Evolutionary conservation across 306 rosid genomes (phyloP).

Genomic region (Casuarina equisetifolia): DNA sequence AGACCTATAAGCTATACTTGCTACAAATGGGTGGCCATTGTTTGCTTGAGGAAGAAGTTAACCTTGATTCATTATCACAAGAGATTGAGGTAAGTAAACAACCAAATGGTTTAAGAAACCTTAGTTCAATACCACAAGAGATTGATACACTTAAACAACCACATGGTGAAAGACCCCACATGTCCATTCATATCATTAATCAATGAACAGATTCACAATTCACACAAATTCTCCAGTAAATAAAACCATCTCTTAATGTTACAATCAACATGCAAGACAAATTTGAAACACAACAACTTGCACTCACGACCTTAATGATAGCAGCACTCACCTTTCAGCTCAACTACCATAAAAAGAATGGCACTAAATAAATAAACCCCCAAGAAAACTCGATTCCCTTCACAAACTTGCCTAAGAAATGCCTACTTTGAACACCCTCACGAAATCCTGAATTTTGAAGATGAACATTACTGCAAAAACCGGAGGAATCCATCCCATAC

Average conservation of each 20-base stretch:
- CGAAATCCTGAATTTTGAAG: background rate
- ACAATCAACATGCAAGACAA: slow-evolving; percentile 20
- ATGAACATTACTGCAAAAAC: slow-evolving; percentile 35
- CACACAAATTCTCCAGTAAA: slow-evolving; percentile 47
- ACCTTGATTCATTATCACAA: too few species aligned
- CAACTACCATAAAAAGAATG: slow-evolving; percentile 22
- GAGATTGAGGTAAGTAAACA: too few species aligned
- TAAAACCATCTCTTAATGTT: slow-evolving; percentile 26
- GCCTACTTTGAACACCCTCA: background rate
- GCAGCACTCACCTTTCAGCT: slow-evolving; percentile 24
- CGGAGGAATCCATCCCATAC: slow-evolving; percentile 57
- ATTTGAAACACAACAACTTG: slow-evolving; percentile 14
- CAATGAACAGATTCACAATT: slow-evolving; percentile 24
- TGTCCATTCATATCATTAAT: background rate
- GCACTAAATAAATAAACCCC: slow-evolving; percentile 12
- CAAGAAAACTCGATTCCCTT: slow-evolving; percentile 22
- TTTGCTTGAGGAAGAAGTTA: too few species aligned
- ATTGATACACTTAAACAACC: background rate
- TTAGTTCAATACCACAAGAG: too few species aligned
- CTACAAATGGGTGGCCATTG: too few species aligned
- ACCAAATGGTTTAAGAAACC: background rate
- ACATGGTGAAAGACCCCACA: slow-evolving; percentile 23
- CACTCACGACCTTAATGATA: background rate
- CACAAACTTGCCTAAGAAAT: slow-evolving; percentile 13
- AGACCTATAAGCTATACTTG: too few species aligned